Base-by-base conservation (phyloP, 441 rosid genomes). In the Pelargonium fulgidum region DNA sequence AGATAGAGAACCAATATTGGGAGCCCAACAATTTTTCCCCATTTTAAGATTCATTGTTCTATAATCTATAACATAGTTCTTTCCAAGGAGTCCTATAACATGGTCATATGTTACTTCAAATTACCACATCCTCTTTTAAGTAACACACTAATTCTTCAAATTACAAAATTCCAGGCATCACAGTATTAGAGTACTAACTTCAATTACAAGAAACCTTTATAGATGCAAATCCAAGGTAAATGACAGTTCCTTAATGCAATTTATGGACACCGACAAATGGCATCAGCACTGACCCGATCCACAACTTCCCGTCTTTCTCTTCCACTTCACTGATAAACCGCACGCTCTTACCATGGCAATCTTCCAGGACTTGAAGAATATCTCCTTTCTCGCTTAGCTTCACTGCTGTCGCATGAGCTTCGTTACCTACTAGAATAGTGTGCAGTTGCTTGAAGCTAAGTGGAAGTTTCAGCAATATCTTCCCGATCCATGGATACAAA, bases 291-390 rank as follows among this genome's bases (percentile, higher is more conserved):
- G 73, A 69, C 29, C 77, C 77, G 0, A 74, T 54, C 77, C 77
- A 74, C 69, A 74, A 19, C 70, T 74, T 65, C 62, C 77, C 77
- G 22, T 69, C 77, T 48, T 69, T 64, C 73, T 74, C 77, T 45
- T 74, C 77, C 33, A 74, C 77, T 65, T 74, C 77, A 66, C 77
- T 74, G 17, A 69, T 42, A 1, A 72, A 33, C 33, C 73, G 50
- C 33, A 74, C 77, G 0, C 56, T 65, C 52, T 69, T 74, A 50
- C 77, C 77, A 19, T 74, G 52, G 2, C 62, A 69, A 65, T 74
- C 77, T 62, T 74, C 77, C 39, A 74, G 66, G 2, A 74, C 48
- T 42, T 54, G 69, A 69, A 69, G 0, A n/a, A 69, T 50, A 69
- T 74, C 65, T 11, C 73, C 73, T 20, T 56, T 69, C 0, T 61